A percentile compares a stretch with the other conserved stretches of the same genome.
These are phyloP conservation scores for Hippophae gyantsensis DNA, from an alignment of 306 rosid genomes.

Conservation along the genomic window DNA sequence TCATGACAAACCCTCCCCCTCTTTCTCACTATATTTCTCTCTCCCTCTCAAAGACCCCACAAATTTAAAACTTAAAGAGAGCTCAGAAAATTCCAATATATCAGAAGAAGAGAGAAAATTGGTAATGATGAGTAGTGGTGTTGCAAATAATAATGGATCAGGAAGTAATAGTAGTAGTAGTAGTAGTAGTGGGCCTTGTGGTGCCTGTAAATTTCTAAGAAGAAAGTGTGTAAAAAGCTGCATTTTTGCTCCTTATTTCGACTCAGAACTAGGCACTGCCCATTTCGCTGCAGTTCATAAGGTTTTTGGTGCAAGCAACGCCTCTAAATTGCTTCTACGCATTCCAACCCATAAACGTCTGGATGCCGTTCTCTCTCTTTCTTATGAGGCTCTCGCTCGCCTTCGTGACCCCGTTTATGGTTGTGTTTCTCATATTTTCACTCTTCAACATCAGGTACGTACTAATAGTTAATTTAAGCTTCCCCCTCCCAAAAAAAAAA, in stretches of 20 bases:
- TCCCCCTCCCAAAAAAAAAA: too few relatives aligned
- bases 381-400: slow-evolving; percentile 77
- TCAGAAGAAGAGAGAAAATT: not conserved
- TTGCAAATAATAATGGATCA: slow-evolving; percentile 15
- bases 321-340: slow-evolving; percentile 64
- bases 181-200: slow-evolving; percentile 58
- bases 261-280: slow-evolving; percentile 69
- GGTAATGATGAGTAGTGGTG: slow-evolving; percentile 22
- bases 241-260: slow-evolving; percentile 83
- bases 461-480: too few relatives aligned
- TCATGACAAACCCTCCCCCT: not conserved
- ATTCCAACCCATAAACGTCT: slow-evolving; percentile 57
- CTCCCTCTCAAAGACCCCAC: not conserved
- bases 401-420: slow-evolving; percentile 86
- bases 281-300: slow-evolving; percentile 91
- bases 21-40: not conserved
- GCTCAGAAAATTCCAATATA: not conserved
- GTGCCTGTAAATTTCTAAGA: slow-evolving; percentile 85
- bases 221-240: slow-evolving; percentile 77
- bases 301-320: slow-evolving; percentile 97
- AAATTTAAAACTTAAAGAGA: not conserved
- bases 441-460: slow-evolving; percentile 83
- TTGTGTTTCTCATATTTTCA: slow-evolving; percentile 65
- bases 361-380: slow-evolving; percentile 72
- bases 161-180: slow-evolving; percentile 1